phyloP scores from a whole-genome alignment of 148 eudicot genomes.

The Persicaria maculosa region DNA sequence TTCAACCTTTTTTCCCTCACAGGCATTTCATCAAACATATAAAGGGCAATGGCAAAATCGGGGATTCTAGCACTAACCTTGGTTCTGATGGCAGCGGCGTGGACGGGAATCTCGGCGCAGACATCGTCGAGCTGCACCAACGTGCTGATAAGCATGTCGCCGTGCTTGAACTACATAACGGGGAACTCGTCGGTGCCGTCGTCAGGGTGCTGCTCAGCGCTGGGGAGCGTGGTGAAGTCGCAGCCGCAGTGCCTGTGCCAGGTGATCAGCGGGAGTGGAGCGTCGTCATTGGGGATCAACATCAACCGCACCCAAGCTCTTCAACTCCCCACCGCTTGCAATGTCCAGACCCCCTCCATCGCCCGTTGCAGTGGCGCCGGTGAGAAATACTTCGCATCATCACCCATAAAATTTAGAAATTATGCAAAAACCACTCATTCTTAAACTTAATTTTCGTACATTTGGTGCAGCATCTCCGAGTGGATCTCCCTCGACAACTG shows the following conservation, averaged over 20 bases:
- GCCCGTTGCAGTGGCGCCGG: conserved; percentile 27
- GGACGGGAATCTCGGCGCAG: conserved; percentile 30
- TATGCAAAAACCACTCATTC: neutral
- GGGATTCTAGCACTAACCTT: conserved; percentile 13
- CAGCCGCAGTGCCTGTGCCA: conserved; percentile 49
- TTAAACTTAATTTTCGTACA: neutral
- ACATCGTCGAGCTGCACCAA: conserved; percentile 29
- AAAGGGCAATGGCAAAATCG: conserved; percentile 15
- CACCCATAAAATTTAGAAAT: neutral
- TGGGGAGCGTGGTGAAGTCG: conserved; percentile 33
- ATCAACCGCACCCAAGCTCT: conserved; percentile 35
- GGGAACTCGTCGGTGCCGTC: conserved; percentile 50
- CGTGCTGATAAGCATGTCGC: conserved; percentile 39
- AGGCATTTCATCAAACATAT: conserved; percentile 12
- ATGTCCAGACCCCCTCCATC: conserved; percentile 33
- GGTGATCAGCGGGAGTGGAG: conserved; percentile 22
- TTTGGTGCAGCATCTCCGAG: neutral
- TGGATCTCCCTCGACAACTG: neutral
- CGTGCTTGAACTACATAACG: conserved; percentile 51
- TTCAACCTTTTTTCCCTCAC: neutral
- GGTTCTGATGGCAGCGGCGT: conserved; percentile 12
- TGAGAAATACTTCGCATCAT: neutral
- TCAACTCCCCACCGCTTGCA: conserved; percentile 29
- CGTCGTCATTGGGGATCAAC: conserved; percentile 28
- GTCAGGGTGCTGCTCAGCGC: conserved; percentile 43